phyloP scores from a whole-genome alignment of 176 grass and related monocot species.

The Oryza nivara region DNA sequence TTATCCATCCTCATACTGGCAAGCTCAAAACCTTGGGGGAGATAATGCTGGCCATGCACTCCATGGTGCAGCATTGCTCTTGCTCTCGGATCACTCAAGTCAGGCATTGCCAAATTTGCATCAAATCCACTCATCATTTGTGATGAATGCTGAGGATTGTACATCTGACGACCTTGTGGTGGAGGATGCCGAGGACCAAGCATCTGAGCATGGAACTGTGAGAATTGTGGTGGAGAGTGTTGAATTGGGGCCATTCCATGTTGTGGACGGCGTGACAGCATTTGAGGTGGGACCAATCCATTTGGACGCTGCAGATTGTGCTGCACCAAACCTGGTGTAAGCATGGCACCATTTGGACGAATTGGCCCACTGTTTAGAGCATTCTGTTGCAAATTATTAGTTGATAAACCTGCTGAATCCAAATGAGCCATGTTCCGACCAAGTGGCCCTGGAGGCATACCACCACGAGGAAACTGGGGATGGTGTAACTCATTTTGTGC shows the following conservation, averaged over 20 bases:
- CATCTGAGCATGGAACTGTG: conserved; percentile 49
- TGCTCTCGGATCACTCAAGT: conserved; percentile 63
- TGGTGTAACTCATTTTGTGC: conserved; percentile 49
- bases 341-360: conserved; percentile 26
- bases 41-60: conserved; percentile 43
- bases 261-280: conserved; percentile 32
- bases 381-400: conserved; percentile 39
- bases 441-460: conserved; percentile 46
- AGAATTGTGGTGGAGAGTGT: conserved; percentile 48
- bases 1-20: conserved; percentile 55
- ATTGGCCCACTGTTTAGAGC: conserved; percentile 44
- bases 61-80: conserved; percentile 48
- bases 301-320: conserved; percentile 48
- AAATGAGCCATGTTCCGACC: conserved; percentile 39
- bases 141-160: conserved; percentile 53
- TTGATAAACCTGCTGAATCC: conserved; percentile 22
- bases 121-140: conserved; percentile 62
- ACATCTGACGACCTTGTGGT: conserved; percentile 48
- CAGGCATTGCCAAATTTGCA: conserved; percentile 45
- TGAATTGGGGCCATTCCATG: conserved; percentile 56
- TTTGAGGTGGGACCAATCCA: conserved; percentile 49
- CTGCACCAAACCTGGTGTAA: conserved; percentile 45
- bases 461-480: conserved; percentile 38
- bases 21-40: conserved; percentile 50
- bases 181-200: conserved; percentile 47